A percentile compares a stretch with the other conserved stretches of the same genome.
Conservation (phyloP, 202 grass and related monocot species). For the Zoysia matrella region DNA sequence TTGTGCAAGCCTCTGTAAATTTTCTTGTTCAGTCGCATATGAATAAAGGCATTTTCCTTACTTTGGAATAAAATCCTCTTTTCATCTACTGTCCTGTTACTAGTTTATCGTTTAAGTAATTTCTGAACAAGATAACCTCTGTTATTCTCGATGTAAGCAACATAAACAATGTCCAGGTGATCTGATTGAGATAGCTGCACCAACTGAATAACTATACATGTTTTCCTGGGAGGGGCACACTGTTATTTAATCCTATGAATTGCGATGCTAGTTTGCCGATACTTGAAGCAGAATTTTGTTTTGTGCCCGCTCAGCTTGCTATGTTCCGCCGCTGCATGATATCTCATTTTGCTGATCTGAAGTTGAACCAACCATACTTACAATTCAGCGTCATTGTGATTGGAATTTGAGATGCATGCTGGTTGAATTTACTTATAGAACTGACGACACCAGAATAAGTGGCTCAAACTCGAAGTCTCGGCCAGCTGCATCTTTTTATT, state of each 20-base stretch:
- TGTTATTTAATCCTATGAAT: background rate
- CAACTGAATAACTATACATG: background rate
- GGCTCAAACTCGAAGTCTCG: too few relatives aligned
- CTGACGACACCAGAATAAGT: too few relatives aligned
- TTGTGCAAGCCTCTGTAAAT: conserved; percentile 75
- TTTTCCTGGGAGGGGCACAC: background rate
- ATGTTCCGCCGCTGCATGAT: background rate
- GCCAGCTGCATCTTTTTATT: too few relatives aligned
- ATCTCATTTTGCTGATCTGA: too few relatives aligned
- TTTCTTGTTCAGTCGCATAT: conserved; percentile 48
- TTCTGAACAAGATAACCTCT: background rate
- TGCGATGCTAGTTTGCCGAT: too few relatives aligned
- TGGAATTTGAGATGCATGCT: too few relatives aligned
- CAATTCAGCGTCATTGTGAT: too few relatives aligned
- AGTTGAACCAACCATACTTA: too few relatives aligned
- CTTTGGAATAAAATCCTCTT: conserved; percentile 4
- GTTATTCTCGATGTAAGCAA: background rate
- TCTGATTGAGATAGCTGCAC: background rate
- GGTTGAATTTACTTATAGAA: too few relatives aligned
- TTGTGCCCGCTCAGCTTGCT: too few relatives aligned
- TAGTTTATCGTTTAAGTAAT: background rate
- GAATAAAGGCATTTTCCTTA: conserved; percentile 52
- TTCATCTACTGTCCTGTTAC: conserved; percentile 2
- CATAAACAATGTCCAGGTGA: background rate
- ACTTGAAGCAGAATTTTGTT: background rate